Conservation (phyloP, 202 grass and related monocot genomes). For the Musa balbisiana region DNA sequence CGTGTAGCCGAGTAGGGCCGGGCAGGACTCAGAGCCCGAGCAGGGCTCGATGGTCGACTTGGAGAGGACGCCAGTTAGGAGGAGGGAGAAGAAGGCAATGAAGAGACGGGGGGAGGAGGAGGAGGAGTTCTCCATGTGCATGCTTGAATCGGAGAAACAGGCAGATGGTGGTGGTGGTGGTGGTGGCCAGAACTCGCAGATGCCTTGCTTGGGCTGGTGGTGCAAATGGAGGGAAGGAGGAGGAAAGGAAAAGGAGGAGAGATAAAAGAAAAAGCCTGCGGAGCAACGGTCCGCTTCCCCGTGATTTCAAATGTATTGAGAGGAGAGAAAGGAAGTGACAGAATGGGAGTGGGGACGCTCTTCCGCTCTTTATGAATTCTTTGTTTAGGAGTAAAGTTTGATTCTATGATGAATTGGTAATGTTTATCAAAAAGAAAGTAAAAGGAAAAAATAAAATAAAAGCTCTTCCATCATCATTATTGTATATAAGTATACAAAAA, state of each 20-base stretch:
- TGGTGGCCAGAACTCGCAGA: neutral
- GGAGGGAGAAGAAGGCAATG: neutral
- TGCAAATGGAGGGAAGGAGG: neutral
- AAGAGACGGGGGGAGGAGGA: neutral
- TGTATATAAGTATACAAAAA: no score
- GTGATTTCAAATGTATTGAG: neutral
- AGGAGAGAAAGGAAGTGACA: neutral
- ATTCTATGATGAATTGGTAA: neutral
- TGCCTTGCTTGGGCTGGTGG: neutral
- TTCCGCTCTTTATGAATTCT: neutral
- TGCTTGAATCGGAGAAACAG: no score
- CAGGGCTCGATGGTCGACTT: conserved; percentile 12
- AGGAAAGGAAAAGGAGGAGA: neutral
- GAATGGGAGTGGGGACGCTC: conserved; percentile 1
- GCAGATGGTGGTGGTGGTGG: neutral
- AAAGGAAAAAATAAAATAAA: neutral
- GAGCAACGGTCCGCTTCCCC: neutral
- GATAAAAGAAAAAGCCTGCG: neutral
- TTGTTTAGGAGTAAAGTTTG: neutral
- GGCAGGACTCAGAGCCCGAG: conserved; percentile 1
- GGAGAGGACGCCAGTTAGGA: neutral
- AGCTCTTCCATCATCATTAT: neutral
- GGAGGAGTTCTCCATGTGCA: neutral
- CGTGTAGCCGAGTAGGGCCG: conserved; percentile 1
- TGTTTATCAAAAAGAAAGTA: neutral